These are phyloP conservation scores for Schwanniomyces vanrijiae DNA, from an alignment of 805 yeast species.

Conservation along the genomic window DNA sequence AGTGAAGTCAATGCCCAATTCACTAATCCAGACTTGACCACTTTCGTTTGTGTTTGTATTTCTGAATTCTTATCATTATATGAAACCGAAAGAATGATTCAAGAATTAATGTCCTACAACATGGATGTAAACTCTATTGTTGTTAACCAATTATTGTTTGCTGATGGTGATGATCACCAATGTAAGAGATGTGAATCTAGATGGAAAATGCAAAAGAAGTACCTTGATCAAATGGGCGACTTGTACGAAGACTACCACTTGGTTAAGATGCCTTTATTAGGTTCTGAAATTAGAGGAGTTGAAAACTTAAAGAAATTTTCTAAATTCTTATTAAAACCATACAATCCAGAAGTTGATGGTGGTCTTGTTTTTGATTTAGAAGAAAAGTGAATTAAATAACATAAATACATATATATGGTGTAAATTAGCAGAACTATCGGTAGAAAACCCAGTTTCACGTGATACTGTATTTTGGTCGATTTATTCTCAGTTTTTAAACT, in stretches of 20 bases:
- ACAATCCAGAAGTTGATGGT: slow-evolving; percentile 64
- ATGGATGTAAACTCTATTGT: slow-evolving; percentile 97
- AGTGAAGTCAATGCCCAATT: slow-evolving; percentile 91
- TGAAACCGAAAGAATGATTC: slow-evolving; percentile 97
- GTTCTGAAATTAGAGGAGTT: slow-evolving; percentile 92
- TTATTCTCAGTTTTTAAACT: neutral
- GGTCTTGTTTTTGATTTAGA: slow-evolving; percentile 54
- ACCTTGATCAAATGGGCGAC: slow-evolving; percentile 92
- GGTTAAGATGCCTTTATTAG: slow-evolving; percentile 92
- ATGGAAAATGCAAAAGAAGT: slow-evolving; percentile 94
- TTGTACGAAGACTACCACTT: slow-evolving; percentile 96
- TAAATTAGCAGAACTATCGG: neutral
- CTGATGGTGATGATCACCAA: slow-evolving; percentile 68
- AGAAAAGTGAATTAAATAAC: slow-evolving; percentile 31
- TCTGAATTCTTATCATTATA: slow-evolving; percentile 94
- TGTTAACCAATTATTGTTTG: slow-evolving; percentile 89
- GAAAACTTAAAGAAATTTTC: slow-evolving; percentile 83
- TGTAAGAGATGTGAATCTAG: slow-evolving; percentile 92
- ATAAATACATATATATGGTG: neutral
- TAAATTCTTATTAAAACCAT: slow-evolving; percentile 73
- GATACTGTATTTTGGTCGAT: neutral
- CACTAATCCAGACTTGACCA: slow-evolving; percentile 93
- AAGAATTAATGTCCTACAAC: slow-evolving; percentile 89
- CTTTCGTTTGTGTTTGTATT: slow-evolving; percentile 95
- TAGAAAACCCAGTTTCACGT: neutral